A percentile compares a stretch with the other conserved stretches of the same genome.
Conservation (phyloP, 129 eudicot genomes). For the Pseudognaphalium luteoalbum region DNA sequence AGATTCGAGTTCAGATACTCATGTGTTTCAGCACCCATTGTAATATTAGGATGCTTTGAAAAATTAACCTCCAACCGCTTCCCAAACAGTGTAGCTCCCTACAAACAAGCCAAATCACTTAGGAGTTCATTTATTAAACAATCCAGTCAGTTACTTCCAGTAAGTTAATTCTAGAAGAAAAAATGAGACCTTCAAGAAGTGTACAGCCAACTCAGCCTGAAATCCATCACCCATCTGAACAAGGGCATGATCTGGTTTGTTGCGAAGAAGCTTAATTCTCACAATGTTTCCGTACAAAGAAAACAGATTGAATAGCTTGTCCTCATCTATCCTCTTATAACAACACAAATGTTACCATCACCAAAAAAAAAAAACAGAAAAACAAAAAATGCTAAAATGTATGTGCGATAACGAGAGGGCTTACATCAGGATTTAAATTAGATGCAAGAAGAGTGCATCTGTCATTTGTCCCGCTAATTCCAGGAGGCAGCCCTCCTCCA, state of each 20-base stretch:
- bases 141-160: neutral
- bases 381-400: neutral
- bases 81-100: constrained; percentile 88
- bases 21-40: constrained; percentile 87
- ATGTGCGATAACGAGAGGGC: constrained; percentile 15
- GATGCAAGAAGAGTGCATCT: constrained; percentile 90
- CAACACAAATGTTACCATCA: constrained; percentile 9
- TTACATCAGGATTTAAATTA: constrained; percentile 80
- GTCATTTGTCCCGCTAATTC: constrained; percentile 82
- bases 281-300: constrained; percentile 91
- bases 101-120: constrained; percentile 6
- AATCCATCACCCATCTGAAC: constrained; percentile 98
- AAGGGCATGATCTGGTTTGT: constrained; percentile 93
- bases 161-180: neutral
- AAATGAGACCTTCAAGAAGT: constrained; percentile 74
- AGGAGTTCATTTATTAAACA: neutral
- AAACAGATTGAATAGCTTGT: constrained; percentile 89
- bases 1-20: constrained; percentile 92
- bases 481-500: constrained; percentile 89
- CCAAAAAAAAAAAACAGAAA: neutral
- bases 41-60: constrained; percentile 79
- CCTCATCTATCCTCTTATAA: constrained; percentile 80
- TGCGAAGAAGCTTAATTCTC: constrained; percentile 85
- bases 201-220: constrained; percentile 95
- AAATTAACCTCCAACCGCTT: constrained; percentile 88